Conservation (phyloP, 148 eudicot species). For the Persicaria maculosa region DNA sequence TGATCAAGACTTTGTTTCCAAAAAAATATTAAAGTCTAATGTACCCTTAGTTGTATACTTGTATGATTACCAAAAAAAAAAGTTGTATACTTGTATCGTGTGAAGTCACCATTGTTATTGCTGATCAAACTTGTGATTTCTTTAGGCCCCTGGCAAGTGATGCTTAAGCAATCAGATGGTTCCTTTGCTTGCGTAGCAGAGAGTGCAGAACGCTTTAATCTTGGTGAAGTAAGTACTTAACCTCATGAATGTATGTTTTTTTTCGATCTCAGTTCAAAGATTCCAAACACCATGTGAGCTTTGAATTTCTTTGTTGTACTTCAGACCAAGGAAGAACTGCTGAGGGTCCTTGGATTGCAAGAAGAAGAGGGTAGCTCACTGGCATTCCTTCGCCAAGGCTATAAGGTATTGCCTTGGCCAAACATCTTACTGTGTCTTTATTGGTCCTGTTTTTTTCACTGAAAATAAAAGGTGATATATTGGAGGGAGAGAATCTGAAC, state of each 20-base stretch:
- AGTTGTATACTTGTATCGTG: background rate
- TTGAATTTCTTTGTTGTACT: background rate
- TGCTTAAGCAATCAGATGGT: constrained; percentile 89
- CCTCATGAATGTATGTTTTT: background rate
- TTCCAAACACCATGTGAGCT: constrained; percentile 8
- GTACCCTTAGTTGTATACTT: no score
- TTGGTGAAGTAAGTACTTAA: constrained; percentile 59
- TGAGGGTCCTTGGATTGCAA: constrained; percentile 91
- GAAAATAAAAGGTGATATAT: background rate
- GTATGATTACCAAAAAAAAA: no score
- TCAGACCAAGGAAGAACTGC: constrained; percentile 94
- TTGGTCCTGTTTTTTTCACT: background rate
- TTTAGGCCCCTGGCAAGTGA: constrained; percentile 99
- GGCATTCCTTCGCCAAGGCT: constrained; percentile 89
- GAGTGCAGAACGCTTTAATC: constrained; percentile 83
- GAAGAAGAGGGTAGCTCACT: constrained; percentile 95
- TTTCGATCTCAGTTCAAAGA: no score
- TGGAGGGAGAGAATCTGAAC: background rate
- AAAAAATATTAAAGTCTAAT: no score
- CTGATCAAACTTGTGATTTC: constrained; percentile 7
- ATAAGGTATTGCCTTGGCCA: constrained; percentile 41
- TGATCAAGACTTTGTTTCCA: no score
- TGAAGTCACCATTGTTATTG: background rate
- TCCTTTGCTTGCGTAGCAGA: constrained; percentile 95
- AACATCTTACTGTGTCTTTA: constrained; percentile 4